These are phyloP conservation scores for Russula lepida DNA, from an alignment of 768 basidiomycete species.

Conservation along the genomic window DNA sequence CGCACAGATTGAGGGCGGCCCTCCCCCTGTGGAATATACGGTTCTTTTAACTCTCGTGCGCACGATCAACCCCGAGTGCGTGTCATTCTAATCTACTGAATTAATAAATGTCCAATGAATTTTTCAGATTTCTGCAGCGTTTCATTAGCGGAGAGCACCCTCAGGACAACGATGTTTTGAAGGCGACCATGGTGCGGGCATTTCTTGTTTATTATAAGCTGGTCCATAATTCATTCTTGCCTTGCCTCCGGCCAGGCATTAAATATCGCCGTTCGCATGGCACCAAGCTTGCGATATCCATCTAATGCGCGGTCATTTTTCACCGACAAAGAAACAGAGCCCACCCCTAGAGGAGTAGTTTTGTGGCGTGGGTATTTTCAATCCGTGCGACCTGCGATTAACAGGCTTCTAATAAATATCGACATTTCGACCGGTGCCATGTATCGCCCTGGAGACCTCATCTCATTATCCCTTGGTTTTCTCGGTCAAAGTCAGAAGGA, in stretches of 20 bases:
- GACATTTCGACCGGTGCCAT: constrained; percentile 71
- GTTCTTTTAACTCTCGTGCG: constrained; percentile 56
- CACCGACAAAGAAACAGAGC: constrained; percentile 43
- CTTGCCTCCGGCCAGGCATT: constrained; percentile 39
- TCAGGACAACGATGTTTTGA: constrained; percentile 59
- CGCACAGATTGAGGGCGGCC: not conserved
- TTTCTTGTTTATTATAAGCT: not conserved
- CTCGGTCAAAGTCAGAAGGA: constrained; percentile 28
- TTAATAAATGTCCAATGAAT: not conserved
- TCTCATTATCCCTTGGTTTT: constrained; percentile 50
- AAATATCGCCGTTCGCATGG: constrained; percentile 70
- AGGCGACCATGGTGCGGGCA: constrained; percentile 49
- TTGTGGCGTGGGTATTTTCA: constrained; percentile 81
- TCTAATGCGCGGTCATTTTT: constrained; percentile 71
- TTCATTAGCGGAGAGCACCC: constrained; percentile 60
- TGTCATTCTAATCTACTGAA: constrained; percentile 27
- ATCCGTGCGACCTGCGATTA: constrained; percentile 59
- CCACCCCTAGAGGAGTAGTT: constrained; percentile 53
- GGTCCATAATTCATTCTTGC: not conserved
- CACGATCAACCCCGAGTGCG: constrained; percentile 77
- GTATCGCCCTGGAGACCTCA: constrained; percentile 56
- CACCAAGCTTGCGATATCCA: constrained; percentile 55
- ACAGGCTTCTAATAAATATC: constrained; percentile 58
- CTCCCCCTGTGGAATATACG: constrained; percentile 54
- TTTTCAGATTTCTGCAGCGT: constrained; percentile 47